These are phyloP conservation scores for Colletotrichum sojae DNA, from an alignment of 2,329 filamentous ascomycete genomes.

Conservation along the genomic window DNA sequence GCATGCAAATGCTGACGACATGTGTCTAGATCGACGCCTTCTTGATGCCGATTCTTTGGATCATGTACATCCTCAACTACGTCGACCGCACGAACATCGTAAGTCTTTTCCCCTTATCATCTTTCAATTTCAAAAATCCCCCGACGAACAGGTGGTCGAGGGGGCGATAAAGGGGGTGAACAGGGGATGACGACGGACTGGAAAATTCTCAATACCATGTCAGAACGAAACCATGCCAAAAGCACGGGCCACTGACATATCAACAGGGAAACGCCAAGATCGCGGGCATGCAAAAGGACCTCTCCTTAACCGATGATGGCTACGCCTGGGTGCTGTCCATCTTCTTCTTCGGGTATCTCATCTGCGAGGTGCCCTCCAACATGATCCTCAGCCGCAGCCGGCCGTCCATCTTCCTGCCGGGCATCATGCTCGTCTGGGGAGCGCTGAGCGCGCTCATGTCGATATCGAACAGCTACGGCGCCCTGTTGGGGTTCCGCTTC, in stretches of 20 bases:
- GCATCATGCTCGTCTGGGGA: constrained; percentile 67
- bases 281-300: constrained; percentile 63
- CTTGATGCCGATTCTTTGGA: constrained; percentile 17
- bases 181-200: background rate
- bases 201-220: background rate
- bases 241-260: constrained; percentile 9
- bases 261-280: constrained; percentile 63
- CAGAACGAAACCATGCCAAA: background rate
- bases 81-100: constrained; percentile 49
- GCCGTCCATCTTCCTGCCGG: constrained; percentile 64
- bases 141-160: background rate
- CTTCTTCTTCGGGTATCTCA: constrained; percentile 68
- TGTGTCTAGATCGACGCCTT: constrained; percentile 36
- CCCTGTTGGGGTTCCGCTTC: constrained; percentile 61
- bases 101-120: constrained; percentile 16
- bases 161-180: background rate
- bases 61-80: constrained; percentile 48
- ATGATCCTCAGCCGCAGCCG: constrained; percentile 64
- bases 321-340: constrained; percentile 67
- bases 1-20: background rate
- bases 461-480: constrained; percentile 60
- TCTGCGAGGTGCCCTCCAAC: constrained; percentile 68
- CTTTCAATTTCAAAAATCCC: no score
- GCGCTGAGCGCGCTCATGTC: constrained; percentile 64
- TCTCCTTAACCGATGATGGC: constrained; percentile 61